A percentile compares a stretch with the other conserved stretches of the same genome.
Evolutionary conservation across 768 basidiomycete species (phyloP).

Genomic region (Xerocomellus amylosporus): DNA sequence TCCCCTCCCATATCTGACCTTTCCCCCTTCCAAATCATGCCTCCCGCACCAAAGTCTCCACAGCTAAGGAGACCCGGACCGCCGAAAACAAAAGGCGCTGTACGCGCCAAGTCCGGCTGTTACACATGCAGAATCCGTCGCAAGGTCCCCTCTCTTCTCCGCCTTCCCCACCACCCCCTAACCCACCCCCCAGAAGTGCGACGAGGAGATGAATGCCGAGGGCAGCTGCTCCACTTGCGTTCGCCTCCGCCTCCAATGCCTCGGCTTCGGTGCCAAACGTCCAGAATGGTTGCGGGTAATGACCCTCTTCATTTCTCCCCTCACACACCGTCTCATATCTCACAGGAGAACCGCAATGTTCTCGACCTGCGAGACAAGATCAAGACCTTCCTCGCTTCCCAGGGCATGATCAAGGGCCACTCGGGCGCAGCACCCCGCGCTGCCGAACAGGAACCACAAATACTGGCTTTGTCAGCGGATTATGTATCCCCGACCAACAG

Average conservation of each 20-base stretch:
- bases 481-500: slow-evolving; percentile 40
- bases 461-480: slow-evolving; percentile 48
- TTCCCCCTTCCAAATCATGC: slow-evolving; percentile 18
- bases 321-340: slow-evolving; percentile 8
- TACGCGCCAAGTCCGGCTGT: slow-evolving; percentile 84
- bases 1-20: slow-evolving; percentile 5
- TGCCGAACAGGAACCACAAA: slow-evolving; percentile 53
- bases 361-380: slow-evolving; percentile 71
- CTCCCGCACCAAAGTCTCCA: slow-evolving; percentile 41
- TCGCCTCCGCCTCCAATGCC: slow-evolving; percentile 78
- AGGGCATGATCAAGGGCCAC: slow-evolving; percentile 90
- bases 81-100: slow-evolving; percentile 76
- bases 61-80: slow-evolving; percentile 45
- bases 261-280: slow-evolving; percentile 82
- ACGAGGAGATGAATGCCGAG: slow-evolving; percentile 61
- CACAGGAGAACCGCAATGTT: slow-evolving; percentile 68
- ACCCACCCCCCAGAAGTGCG: slow-evolving; percentile 64
- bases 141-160: slow-evolving; percentile 51
- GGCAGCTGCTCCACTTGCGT: slow-evolving; percentile 74
- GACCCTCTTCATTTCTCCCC: not conserved
- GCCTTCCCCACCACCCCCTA: slow-evolving; percentile 7
- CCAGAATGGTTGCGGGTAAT: slow-evolving; percentile 80
- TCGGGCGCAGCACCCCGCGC: slow-evolving; percentile 65
- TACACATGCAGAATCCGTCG: slow-evolving; percentile 85
- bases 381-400: slow-evolving; percentile 72